Percentiles rank a stretch among this genome's conserved stretches.
Evolutionary conservation across 1,284 basidiomycete species (phyloP).

Genomic region (Pseudozyma flocculosa): DNA sequence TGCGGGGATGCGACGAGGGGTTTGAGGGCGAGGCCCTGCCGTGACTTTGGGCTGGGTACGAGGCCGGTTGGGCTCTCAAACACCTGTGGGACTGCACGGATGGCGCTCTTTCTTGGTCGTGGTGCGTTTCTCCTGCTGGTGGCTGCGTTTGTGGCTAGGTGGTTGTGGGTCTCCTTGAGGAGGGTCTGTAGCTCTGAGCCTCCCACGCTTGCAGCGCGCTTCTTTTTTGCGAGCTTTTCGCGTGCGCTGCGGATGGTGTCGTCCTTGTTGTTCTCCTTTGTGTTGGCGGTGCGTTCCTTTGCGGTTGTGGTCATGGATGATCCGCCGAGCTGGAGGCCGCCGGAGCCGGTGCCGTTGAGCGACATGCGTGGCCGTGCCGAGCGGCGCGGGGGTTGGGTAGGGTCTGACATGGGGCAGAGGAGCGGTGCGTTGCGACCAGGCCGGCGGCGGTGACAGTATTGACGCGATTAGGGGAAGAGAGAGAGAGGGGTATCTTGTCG

Average conservation of each 20-base stretch:
- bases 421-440: no score
- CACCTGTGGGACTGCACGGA: constrained; percentile 44
- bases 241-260: constrained; percentile 25
- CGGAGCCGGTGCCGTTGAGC: constrained; percentile 27
- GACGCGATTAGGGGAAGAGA: no score
- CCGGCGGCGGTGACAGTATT: no score
- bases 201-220: constrained; percentile 30
- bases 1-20: not conserved
- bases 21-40: constrained; percentile 10
- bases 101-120: constrained; percentile 45
- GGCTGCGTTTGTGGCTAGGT: constrained; percentile 4
- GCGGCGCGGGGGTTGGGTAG: constrained; percentile 9
- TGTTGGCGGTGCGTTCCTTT: constrained; percentile 3
- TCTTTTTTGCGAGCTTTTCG: constrained; percentile 25
- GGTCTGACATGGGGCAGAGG: not conserved
- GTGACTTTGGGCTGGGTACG: constrained; percentile 36
- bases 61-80: constrained; percentile 48
- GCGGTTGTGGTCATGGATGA: constrained; percentile 23
- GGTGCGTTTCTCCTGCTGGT: constrained; percentile 36
- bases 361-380: constrained; percentile 31
- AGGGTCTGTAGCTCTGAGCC: constrained; percentile 27
- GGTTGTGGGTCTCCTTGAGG: constrained; percentile 10
- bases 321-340: constrained; percentile 25
- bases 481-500: no score
- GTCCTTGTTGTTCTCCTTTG: constrained; percentile 27